phyloP scores from a whole-genome alignment of 2,329 filamentous ascomycete genomes.

The Neonectria punicea region DNA sequence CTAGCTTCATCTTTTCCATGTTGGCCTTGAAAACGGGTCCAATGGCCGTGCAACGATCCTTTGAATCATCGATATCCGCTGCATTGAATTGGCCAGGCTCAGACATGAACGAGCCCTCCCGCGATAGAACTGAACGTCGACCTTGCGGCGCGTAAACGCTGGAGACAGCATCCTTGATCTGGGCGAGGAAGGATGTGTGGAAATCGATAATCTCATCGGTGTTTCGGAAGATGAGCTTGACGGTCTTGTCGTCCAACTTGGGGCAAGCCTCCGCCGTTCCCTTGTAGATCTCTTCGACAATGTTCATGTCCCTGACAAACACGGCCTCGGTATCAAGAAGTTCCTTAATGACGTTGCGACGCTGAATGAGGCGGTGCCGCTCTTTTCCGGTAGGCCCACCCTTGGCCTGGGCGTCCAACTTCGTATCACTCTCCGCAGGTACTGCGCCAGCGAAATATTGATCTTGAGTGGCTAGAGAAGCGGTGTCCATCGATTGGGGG shows the following conservation, averaged over 20 bases:
- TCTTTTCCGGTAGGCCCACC: constrained; percentile 62
- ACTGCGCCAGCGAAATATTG: constrained; percentile 51
- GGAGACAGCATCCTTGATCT: constrained; percentile 83
- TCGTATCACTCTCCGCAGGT: constrained; percentile 51
- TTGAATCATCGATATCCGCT: constrained; percentile 59
- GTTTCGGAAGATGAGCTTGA: constrained; percentile 92
- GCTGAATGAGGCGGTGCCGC: constrained; percentile 79
- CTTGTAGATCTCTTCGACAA: constrained; percentile 97
- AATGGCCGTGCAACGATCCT: constrained; percentile 63
- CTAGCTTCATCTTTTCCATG: constrained; percentile 68
- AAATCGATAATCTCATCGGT: constrained; percentile 91
- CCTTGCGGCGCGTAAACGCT: constrained; percentile 78
- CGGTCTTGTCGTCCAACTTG: constrained; percentile 82
- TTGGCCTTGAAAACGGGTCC: constrained; percentile 66
- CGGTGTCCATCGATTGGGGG: constrained; percentile 58
- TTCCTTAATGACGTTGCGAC: constrained; percentile 88
- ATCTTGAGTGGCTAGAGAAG: constrained; percentile 57
- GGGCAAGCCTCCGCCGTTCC: constrained; percentile 87
- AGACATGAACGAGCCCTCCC: constrained; percentile 55
- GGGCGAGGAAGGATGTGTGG: constrained; percentile 80
- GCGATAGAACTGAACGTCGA: constrained; percentile 54
- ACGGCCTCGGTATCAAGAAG: constrained; percentile 91
- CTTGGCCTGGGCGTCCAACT: constrained; percentile 50
- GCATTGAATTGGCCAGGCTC: constrained; percentile 52
- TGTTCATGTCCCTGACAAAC: constrained; percentile 95